A percentile compares a stretch with the other conserved stretches of the same genome.
These are phyloP conservation scores for Karstenula rhodostoma DNA, from an alignment of 2,329 filamentous ascomycete genomes.

Conservation along the genomic window DNA sequence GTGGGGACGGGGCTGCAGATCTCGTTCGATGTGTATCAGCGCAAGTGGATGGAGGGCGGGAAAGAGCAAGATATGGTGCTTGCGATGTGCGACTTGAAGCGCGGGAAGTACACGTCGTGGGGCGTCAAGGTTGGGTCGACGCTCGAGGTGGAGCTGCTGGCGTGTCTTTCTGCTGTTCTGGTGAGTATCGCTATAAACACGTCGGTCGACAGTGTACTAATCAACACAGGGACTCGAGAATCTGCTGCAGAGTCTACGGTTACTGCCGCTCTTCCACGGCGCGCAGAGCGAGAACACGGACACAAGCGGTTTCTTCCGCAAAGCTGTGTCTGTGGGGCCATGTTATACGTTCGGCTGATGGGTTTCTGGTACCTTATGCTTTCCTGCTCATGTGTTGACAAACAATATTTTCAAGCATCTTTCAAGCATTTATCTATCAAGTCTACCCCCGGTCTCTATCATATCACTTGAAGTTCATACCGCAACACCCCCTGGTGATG, in stretches of 20 bases:
- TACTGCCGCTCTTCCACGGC: not conserved
- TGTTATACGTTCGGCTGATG: constrained; percentile 2
- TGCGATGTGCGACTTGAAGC: constrained; percentile 7
- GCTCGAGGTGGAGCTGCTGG: constrained; percentile 1
- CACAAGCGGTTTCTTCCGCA: not conserved
- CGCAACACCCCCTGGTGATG: too few species aligned
- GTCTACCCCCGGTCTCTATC: too few species aligned
- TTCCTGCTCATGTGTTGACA: not conserved
- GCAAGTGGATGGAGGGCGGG: not conserved
- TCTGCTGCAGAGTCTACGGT: not conserved
- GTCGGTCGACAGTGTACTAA: not conserved
- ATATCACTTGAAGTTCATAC: too few species aligned
- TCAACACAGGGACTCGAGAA: not conserved
- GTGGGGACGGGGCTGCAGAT: constrained; percentile 7
- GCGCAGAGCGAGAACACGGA: constrained; percentile 2
- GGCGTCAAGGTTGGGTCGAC: constrained; percentile 4
- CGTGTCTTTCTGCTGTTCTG: constrained; percentile 6
- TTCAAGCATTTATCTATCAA: not conserved
- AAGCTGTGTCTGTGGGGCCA: constrained; percentile 3
- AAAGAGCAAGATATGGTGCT: constrained; percentile 4
- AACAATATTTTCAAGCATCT: not conserved
- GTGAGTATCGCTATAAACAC: not conserved
- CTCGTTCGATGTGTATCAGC: not conserved
- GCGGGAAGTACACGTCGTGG: not conserved
- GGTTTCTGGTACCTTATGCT: not conserved